Evolutionary conservation across 805 yeast species (phyloP).

Genomic region (Tetrapisispora pingtungensis): DNA sequence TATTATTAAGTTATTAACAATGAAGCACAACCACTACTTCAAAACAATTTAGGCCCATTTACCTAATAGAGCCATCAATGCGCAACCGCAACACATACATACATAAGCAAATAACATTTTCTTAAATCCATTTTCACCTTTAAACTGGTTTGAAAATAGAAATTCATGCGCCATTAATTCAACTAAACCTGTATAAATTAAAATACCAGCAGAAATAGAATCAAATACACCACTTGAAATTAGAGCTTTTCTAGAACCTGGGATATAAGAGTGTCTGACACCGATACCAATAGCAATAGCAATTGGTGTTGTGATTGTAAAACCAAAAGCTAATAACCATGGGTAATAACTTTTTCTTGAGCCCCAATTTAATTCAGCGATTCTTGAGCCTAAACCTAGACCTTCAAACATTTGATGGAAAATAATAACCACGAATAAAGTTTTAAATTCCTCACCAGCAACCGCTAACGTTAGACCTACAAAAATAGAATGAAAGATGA

Average conservation of each 20-base stretch:
- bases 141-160: slow-evolving; percentile 50
- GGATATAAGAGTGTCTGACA: slow-evolving; percentile 51
- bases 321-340: slow-evolving; percentile 44
- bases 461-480: slow-evolving; percentile 72
- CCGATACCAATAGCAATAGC: slow-evolving; percentile 75
- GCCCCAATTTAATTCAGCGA: slow-evolving; percentile 51
- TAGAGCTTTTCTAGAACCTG: slow-evolving; percentile 47
- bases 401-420: slow-evolving; percentile 84
- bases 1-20: no score
- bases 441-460: slow-evolving; percentile 64
- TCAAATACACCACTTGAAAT: slow-evolving; percentile 67
- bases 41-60: slow-evolving; percentile 49
- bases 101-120: slow-evolving; percentile 38
- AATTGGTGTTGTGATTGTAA: slow-evolving; percentile 55
- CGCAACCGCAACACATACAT: slow-evolving; percentile 46
- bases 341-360: slow-evolving; percentile 38
- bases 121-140: slow-evolving; percentile 44
- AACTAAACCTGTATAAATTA: slow-evolving; percentile 66
- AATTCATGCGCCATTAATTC: slow-evolving; percentile 72
- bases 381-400: slow-evolving; percentile 71
- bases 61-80: slow-evolving; percentile 64
- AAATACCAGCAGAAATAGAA: slow-evolving; percentile 66
- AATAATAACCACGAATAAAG: slow-evolving; percentile 58
- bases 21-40: no score
- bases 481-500: slow-evolving; percentile 74